Base-by-base conservation (phyloP, 352 stramenopile species). In the Phytophthora constricta region DNA sequence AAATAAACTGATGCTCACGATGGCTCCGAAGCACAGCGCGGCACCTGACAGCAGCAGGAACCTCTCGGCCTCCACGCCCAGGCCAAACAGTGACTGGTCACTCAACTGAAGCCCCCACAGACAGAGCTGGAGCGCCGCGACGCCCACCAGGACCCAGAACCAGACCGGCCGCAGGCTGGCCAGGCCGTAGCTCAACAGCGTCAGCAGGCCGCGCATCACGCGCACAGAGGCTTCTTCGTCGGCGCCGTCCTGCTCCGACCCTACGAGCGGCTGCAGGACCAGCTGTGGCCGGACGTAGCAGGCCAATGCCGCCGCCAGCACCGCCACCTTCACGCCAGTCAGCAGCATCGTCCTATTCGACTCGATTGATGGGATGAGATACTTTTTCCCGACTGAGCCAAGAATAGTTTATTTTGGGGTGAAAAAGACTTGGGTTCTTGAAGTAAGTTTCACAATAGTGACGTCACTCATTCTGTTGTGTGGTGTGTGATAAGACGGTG, bases 141-240 rank as follows among this genome's bases (percentile, higher is more conserved):
- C 61, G 43, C 54, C 62, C 25, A 77, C 47, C 26, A 88, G 57
- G 4, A 77, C 48, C 52, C 73, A 79, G 53, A 80, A 87, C 68
- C 74, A 85, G 55, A 68, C 77, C 22, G 74, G 68, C 25, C 76
- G 64, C 8, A 72, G 60, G 22, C 68, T 75, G 13, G 77, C 80
- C 58, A 80, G 61, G 25, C 62, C 74, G 33, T 85, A 86, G 49
- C 77, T 87, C 56, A 87, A 46, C 45, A 91, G 58, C 22, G 86
- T 89, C 28, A 94, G 50, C 25, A 89, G 31, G 27, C 87, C 83
- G 48, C 82, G 84, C 43, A 89, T 41, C 26, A 86, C 76, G 50
- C 87, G 74, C 52, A 61, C 71, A 22, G 79, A 78, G 51, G 83
- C 73, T n/a, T 84, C 74, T 11, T 60, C 70, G 10, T 86, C 78